Evolutionary conservation across 2,329 filamentous ascomycete genomes (phyloP).

Genomic region (Neopestalotiopsis sp.): DNA sequence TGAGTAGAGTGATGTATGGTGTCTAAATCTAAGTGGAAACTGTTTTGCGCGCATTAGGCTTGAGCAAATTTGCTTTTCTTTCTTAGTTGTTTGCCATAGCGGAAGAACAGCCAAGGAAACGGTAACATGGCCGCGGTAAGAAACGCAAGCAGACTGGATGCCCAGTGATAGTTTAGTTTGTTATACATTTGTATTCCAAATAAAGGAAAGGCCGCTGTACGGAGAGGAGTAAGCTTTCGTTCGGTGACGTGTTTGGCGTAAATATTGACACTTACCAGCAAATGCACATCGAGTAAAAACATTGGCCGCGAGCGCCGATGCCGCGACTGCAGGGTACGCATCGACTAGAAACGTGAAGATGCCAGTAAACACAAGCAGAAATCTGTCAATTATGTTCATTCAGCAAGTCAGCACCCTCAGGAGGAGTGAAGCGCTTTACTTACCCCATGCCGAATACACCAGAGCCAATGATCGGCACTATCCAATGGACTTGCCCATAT

Average conservation of each 20-base stretch:
- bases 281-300: constrained; percentile 51
- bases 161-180: background rate
- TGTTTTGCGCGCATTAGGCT: background rate
- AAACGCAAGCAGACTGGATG: background rate
- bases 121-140: background rate
- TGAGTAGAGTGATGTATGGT: too few species aligned
- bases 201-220: background rate
- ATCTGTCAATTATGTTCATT: background rate
- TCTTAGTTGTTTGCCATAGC: background rate
- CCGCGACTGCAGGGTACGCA: constrained; percentile 60
- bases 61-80: background rate
- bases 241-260: background rate
- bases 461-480: constrained; percentile 41
- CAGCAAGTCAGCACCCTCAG: background rate
- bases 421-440: constrained; percentile 35
- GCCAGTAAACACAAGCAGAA: constrained; percentile 56
- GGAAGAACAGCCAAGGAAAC: background rate
- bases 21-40: too few species aligned
- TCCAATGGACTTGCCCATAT: constrained; percentile 52
- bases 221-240: background rate
- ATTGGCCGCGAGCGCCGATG: constrained; percentile 75
- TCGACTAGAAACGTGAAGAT: constrained; percentile 63
- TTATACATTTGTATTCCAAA: background rate
- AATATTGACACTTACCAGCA: background rate
- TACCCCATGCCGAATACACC: constrained; percentile 40